Base-by-base conservation (phyloP, 306 rosid genomes). In the Clitoria ternatea region DNA sequence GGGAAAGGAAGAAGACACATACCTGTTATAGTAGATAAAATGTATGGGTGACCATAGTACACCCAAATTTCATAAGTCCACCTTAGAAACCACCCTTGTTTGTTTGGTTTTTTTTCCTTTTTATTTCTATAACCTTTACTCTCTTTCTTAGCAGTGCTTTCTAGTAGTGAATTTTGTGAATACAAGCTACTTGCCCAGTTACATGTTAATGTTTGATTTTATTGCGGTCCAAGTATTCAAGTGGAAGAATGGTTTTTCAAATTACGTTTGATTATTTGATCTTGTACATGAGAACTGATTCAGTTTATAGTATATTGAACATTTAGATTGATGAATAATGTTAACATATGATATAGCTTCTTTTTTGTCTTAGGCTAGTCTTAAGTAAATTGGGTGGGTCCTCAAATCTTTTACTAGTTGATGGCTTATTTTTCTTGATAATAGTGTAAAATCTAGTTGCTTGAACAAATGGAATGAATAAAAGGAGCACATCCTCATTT, bases 281-380 rank as follows among this genome's bases (percentile, higher is more conserved):
- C 32, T 18, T 24, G 63, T 45, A 55, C 17, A 44, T 60, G 64
- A 47, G 43, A 76, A 19, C 62, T 18, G 66, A 40, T 47, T 39
- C 55, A 50, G 72, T 40, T 69, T 35, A 22, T 49, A 37, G 40
- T 61, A 50, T 33, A 32, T 43, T 30, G 39, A 32, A 75, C 56
- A 27, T 24, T 57, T 11, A 47, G 22, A 37, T 36, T 68, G 32
- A 47, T 64, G 22, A 12, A 26, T 79, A 12, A 26, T 79, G 57
- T 14, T 1, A 19, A 8, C 61, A 42, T 29, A 9, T 17, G 33
- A 36, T 57, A 9, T 70, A 70, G 19, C 53, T 45, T 47, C 29
- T 19, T 36, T 47, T 40, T 19, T 36, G 17, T 57, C 26, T n/a
- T n/a, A n/a, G n/a, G 1, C 42, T 20, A 33, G 50, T 23, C n/a